Conservation (phyloP, 2,329 filamentous ascomycete genomes). For the Neofusicoccum ribis region DNA sequence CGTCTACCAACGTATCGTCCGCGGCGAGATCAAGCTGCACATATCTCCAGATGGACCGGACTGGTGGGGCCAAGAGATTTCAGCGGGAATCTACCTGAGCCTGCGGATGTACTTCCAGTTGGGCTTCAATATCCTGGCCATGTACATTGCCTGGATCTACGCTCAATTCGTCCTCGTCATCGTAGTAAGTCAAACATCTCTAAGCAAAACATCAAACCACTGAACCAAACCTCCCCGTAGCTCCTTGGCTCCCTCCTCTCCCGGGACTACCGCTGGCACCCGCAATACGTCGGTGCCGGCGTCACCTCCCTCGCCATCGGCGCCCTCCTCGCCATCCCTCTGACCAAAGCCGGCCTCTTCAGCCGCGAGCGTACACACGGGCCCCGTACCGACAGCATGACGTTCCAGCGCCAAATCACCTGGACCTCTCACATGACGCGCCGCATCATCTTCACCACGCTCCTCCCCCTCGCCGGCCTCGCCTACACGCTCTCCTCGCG, state of each 20-base stretch:
- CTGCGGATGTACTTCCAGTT: slow-evolving; percentile 72
- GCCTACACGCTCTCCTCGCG: slow-evolving; percentile 67
- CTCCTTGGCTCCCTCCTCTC: slow-evolving; percentile 71
- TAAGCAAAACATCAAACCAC: background rate
- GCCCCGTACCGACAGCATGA: slow-evolving; percentile 66
- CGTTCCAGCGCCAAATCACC: slow-evolving; percentile 61
- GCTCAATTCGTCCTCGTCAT: slow-evolving; percentile 74
- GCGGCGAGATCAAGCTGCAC: slow-evolving; percentile 77
- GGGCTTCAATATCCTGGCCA: slow-evolving; percentile 68
- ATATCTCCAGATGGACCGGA: slow-evolving; percentile 68
- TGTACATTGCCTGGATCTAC: slow-evolving; percentile 77
- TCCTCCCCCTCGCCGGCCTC: slow-evolving; percentile 66
- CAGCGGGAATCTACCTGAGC: slow-evolving; percentile 67
- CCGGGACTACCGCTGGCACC: slow-evolving; percentile 63
- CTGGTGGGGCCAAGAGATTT: slow-evolving; percentile 77
- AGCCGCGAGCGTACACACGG: slow-evolving; percentile 63
- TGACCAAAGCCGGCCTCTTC: slow-evolving; percentile 70
- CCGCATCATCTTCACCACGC: slow-evolving; percentile 65
- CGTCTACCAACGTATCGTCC: slow-evolving; percentile 49
- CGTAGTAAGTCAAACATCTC: slow-evolving; percentile 49
- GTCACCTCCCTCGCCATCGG: slow-evolving; percentile 68
- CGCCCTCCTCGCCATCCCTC: slow-evolving; percentile 68
- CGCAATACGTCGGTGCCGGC: slow-evolving; percentile 66
- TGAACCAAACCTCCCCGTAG: slow-evolving; percentile 33
- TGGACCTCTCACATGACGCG: slow-evolving; percentile 74